Evolutionary conservation across 352 stramenopile species (phyloP).

Genomic region (Phytophthora pistaciae): DNA sequence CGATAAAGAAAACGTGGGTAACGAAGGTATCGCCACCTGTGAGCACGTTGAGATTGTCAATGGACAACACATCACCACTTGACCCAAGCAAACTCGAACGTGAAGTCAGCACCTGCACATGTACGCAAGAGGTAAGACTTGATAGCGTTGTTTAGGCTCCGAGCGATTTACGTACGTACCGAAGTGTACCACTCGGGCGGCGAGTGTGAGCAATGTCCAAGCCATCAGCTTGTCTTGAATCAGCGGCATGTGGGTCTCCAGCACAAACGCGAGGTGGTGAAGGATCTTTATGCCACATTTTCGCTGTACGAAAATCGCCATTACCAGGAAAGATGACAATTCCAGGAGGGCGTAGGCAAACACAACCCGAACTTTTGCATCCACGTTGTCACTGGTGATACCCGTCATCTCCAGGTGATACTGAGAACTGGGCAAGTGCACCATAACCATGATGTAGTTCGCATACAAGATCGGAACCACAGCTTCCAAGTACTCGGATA

Average conservation of each 20-base stretch:
- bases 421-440: conserved; percentile 22
- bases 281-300: conserved; percentile 1
- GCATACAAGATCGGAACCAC: conserved; percentile 39
- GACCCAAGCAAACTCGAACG: not conserved
- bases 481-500: conserved; percentile 45
- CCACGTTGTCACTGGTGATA: conserved; percentile 2
- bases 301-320: conserved; percentile 17
- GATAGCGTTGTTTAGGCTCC: too few relatives aligned
- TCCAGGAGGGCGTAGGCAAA: conserved; percentile 27
- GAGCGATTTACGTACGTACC: not conserved
- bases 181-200: conserved; percentile 10
- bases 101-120: not conserved
- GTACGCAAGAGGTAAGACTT: not conserved
- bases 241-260: conserved; percentile 31
- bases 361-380: conserved; percentile 2
- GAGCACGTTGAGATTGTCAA: too few relatives aligned
- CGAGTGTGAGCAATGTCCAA: conserved; percentile 9
- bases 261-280: conserved; percentile 36
- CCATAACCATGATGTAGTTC: conserved; percentile 21
- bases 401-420: conserved; percentile 19
- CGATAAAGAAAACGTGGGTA: too few relatives aligned
- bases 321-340: conserved; percentile 22
- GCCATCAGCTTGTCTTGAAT: conserved; percentile 24
- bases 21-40: too few relatives aligned
- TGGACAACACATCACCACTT: not conserved